A percentile compares a stretch with the other conserved stretches of the same genome.
These are phyloP conservation scores for Daldinia decipiens DNA, from an alignment of 495 filamentous ascomycete genomes.

Conservation along the genomic window DNA sequence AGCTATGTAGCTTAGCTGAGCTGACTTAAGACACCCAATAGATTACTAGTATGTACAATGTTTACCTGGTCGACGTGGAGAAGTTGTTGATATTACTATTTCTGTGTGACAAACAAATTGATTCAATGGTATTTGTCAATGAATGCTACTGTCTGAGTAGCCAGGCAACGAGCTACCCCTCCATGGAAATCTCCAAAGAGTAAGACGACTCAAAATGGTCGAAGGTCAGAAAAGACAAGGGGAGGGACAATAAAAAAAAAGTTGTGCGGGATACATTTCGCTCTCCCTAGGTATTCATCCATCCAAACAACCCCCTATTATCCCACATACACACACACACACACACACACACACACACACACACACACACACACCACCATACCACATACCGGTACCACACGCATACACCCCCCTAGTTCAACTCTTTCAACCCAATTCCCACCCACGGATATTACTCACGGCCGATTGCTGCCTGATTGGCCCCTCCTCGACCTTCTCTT, in stretches of 20 bases:
- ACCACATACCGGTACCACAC: not conserved
- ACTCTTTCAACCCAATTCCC: slow-evolving; percentile 38
- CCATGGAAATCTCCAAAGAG: not conserved
- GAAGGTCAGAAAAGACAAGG: slow-evolving; percentile 9
- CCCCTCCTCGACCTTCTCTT: slow-evolving; percentile 33
- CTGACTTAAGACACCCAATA: slow-evolving; percentile 26
- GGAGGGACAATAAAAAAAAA: slow-evolving; percentile 7
- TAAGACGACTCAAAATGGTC: slow-evolving; percentile 5
- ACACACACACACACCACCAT: too few species aligned
- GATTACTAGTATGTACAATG: slow-evolving; percentile 16
- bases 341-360: too few species aligned
- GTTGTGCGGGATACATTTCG: not conserved
- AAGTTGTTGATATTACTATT: slow-evolving; percentile 21
- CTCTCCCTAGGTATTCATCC: slow-evolving; percentile 1
- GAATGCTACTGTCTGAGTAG: slow-evolving; percentile 7
- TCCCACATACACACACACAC: slow-evolving; percentile 1
- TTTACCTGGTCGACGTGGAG: slow-evolving; percentile 22
- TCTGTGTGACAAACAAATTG: slow-evolving; percentile 41
- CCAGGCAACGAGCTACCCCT: slow-evolving; percentile 33
- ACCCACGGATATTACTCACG: slow-evolving; percentile 33
- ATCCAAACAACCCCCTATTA: slow-evolving; percentile 9
- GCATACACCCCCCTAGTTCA: slow-evolving; percentile 1
- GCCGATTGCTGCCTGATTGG: slow-evolving; percentile 44
- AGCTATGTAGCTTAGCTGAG: slow-evolving; percentile 7
- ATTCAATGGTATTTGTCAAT: slow-evolving; percentile 38